These are phyloP conservation scores for Aspergillus conjunctus DNA, from an alignment of 495 filamentous ascomycete species.

Conservation along the genomic window DNA sequence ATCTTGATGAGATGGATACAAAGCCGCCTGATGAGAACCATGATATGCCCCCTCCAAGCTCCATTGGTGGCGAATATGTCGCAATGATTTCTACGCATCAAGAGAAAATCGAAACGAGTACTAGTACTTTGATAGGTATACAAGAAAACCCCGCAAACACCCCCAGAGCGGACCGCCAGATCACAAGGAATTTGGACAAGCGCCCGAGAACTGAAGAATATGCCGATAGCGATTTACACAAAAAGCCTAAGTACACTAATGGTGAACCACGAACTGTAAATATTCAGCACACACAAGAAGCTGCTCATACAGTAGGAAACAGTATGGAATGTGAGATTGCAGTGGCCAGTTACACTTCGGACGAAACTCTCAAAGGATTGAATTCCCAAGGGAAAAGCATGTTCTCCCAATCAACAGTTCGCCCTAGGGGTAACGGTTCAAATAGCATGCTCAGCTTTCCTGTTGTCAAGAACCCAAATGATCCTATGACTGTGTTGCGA, in stretches of 20 bases:
- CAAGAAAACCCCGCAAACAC: not conserved
- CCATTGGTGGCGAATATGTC: slow-evolving; percentile 10
- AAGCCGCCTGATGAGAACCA: slow-evolving; percentile 15
- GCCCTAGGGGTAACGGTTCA: slow-evolving; percentile 27
- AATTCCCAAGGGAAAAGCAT: slow-evolving; percentile 26
- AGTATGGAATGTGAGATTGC: slow-evolving; percentile 1
- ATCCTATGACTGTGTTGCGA: slow-evolving; percentile 62
- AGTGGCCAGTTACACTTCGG: not conserved
- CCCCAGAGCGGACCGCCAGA: not conserved
- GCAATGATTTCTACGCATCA: not conserved
- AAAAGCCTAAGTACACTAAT: slow-evolving; percentile 26
- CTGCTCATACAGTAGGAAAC: not conserved
- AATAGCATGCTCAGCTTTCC: slow-evolving; percentile 60
- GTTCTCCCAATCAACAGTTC: slow-evolving; percentile 35
- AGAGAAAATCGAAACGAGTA: not conserved
- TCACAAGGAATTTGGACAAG: slow-evolving; percentile 19
- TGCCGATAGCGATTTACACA: slow-evolving; percentile 14
- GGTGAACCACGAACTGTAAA: not conserved
- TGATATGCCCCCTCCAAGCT: slow-evolving; percentile 10
- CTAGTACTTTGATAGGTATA: not conserved
- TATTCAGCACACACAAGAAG: not conserved
- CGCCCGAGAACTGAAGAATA: slow-evolving; percentile 1
- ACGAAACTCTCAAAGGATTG: not conserved
- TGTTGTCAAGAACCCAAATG: slow-evolving; percentile 77
- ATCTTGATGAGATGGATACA: slow-evolving; percentile 13